Evolutionary conservation across 1,284 basidiomycete species (phyloP), one percentile per base, ranked within the genome.

Genomic region (Thecaphora thlaspeos): DNA sequence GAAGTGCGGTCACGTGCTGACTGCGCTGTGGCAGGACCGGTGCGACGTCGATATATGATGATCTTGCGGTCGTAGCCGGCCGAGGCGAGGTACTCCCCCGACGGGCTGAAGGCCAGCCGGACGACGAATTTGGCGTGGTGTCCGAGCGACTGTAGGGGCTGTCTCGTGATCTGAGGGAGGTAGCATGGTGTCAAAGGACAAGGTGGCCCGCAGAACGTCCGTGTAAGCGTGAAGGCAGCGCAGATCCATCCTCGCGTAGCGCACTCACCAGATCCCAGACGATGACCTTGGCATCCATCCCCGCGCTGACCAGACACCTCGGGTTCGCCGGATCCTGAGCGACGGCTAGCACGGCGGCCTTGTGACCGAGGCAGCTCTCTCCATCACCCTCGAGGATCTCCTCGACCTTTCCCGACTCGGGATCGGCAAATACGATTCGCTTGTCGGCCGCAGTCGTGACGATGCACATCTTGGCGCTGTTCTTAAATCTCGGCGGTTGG

Each of bases 101-200:
- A 57, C 19, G 44, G 40, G 45, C 58, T 68, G 37, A 51, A 56
- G 5, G 58, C 64, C 18, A 70, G 55, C 28, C 60, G 51, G 34
- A 76, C 71, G 22, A 72, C 74, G 45, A 75, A 76, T 19, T 61
- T 68, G 9, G 44, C 38, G 30, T 76, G 74, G 37, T 71, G 61
- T 2, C 48, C 41, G 18, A 76, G 48, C 11, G 57, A 52, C 53
- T 73, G 71, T 0, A 73, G 42, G 4, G 61, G 48, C 23, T 37
- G 43, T 9, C 59, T 42, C 36, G 36, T 57, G 37, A 52, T 28
- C 26, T 28, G 26, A 5, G n/a, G n/a, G n/a, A n/a, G n/a, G n/a
- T n/a, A n/a, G n/a, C n/a, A n/a, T n/a, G n/a, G n/a, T n/a, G n/a
- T n/a, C n/a, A n/a, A n/a, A n/a, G n/a, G n/a, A n/a, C n/a, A n/a